Base-by-base conservation (phyloP, 2,329 filamentous ascomycete genomes). In the Trichophyton rubrum region DNA sequence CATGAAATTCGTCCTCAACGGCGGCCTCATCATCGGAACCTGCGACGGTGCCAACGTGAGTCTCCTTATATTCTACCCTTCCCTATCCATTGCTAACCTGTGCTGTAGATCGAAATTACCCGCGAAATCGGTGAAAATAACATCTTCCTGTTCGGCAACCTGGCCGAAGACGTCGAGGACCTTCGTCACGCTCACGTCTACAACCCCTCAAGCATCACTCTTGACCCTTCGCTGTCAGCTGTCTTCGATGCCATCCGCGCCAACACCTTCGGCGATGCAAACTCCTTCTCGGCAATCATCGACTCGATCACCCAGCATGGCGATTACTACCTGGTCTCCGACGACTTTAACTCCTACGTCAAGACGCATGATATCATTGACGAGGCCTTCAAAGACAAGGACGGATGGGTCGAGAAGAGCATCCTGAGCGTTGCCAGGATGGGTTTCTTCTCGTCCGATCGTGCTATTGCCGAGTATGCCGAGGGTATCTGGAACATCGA, bases 1-100 rank as follows among this genome's bases (percentile, higher is more conserved):
- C 83, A 99, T 99, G 93, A 99, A 99, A 76, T 99, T 99, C 74
- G 93, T 96, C 13, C 81, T 99, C 69, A 99, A 97, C 69, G 93
- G 93, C 65, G 93, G 93, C 65, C 80, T 99, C 63, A 95, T 99
- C 70, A 99, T 99, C 67, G 93, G 93, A 68, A 99, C 93, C 20
- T 96, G 92, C 72, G 93, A 99, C 70, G 93, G 93, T 71, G 93
- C 93, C 64, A 99, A 99, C 71, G 90, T 93, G 80, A 81, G 86
- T 79, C 11, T 47, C 56, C 24, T 7, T 30, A 30, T 30, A 45
- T 49, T 47, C 3, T 49, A 60, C 24, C 35, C 22, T 24, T 24
- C 2, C 22, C 22, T 24, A 24, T 24, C 22, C 22, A 24, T 24
- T 24, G 22, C 22, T 24, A 24, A 24, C 22, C 22, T 24, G 22